Evolutionary conservation across 352 stramenopile genomes (phyloP).

Genomic region (Poterioochromonas sp.): DNA sequence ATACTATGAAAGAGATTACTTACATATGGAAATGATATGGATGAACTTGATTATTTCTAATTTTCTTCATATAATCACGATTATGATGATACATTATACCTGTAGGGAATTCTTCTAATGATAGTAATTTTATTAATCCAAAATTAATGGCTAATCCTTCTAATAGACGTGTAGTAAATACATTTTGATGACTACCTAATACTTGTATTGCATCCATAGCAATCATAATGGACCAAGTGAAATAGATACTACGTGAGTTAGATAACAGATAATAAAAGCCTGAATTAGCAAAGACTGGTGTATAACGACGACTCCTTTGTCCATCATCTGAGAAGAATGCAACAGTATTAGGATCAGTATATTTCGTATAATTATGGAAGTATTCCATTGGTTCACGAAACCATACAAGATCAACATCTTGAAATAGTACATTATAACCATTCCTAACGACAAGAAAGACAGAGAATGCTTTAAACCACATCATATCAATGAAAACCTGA

Average conservation of each 20-base stretch:
- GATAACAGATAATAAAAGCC: conserved; percentile 10
- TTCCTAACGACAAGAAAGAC: background rate
- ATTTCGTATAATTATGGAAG: background rate
- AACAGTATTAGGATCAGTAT: background rate
- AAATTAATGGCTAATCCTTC: background rate
- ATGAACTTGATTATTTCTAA: background rate
- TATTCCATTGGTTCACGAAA: background rate
- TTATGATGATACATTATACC: conserved; percentile 1
- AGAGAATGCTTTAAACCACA: conserved; percentile 26
- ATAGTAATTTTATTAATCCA: background rate
- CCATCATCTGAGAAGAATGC: conserved; percentile 12
- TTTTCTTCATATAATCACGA: conserved; percentile 3
- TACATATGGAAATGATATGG: conserved; percentile 14
- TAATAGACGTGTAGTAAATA: background rate
- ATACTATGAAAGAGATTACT: background rate
- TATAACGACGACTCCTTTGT: background rate
- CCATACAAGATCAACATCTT: conserved; percentile 20
- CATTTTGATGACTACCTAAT: conserved; percentile 1
- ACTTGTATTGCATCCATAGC: background rate
- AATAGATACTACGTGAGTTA: background rate
- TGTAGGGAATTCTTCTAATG: background rate
- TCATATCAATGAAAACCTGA: conserved; percentile 7
- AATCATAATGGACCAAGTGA: conserved; percentile 16
- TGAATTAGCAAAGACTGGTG: conserved; percentile 5
- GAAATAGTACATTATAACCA: background rate